These are phyloP conservation scores for Ambrosia hybrid DNA, from an alignment of 140 eudicot species.

Conservation along the genomic window DNA sequence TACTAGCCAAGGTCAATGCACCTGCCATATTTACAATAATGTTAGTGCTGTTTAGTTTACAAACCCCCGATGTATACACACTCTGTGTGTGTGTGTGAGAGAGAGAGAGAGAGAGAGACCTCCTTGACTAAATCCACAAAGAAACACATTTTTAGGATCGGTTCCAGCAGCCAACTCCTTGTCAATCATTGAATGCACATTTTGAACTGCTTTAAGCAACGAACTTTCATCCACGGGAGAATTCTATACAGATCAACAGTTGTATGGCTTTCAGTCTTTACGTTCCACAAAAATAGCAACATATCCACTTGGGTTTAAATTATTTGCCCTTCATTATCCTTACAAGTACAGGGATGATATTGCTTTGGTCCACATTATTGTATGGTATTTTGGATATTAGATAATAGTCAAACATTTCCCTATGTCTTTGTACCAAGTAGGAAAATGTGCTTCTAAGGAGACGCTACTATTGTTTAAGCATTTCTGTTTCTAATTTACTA, in stretches of 20 bases:
- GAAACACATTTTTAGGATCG: slow-evolving; percentile 72
- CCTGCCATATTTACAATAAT: slow-evolving; percentile 47
- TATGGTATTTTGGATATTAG: neutral
- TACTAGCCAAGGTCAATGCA: slow-evolving; percentile 94
- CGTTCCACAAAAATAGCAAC: neutral
- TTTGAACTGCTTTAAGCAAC: slow-evolving; percentile 75
- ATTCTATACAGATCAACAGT: slow-evolving; percentile 34
- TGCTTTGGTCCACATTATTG: neutral
- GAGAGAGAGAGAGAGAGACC: slow-evolving; percentile 47
- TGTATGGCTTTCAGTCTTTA: neutral
- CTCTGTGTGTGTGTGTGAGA: neutral
- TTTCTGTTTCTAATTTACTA: neutral
- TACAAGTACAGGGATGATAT: neutral
- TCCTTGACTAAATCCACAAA: slow-evolving; percentile 99
- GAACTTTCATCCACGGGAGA: slow-evolving; percentile 72
- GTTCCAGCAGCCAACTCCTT: slow-evolving; percentile 84
- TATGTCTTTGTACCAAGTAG: neutral
- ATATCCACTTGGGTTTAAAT: slow-evolving; percentile 8
- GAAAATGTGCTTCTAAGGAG: neutral
- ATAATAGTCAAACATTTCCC: neutral
- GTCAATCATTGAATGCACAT: slow-evolving; percentile 82
- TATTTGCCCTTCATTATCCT: slow-evolving; percentile 2
- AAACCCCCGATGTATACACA: neutral
- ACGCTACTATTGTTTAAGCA: neutral
- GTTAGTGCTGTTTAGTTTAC: neutral